Evolutionary conservation across 768 basidiomycete species (phyloP), one percentile per base, ranked within the genome.

Genomic region (Termitomyces sp.): DNA sequence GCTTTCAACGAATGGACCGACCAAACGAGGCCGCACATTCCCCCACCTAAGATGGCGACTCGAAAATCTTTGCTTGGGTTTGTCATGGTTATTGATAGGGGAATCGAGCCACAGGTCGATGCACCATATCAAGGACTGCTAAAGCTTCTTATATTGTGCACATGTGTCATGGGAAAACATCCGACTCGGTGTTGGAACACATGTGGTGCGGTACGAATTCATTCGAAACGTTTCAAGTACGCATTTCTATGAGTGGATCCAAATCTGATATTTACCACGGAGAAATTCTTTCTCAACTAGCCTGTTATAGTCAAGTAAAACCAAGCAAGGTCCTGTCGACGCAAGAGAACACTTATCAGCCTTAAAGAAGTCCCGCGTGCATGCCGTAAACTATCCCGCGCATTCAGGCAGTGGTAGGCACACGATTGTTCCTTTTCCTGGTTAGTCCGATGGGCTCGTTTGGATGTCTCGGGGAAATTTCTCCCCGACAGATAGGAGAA

Each of bases 1-100:
- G 25, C 1, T 37, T 17, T 6, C 9, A n/a, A 42, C 8, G 8
- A n/a, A 15, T 32, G 17, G 40, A 63, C 62, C 38, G 59, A 74
- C 75, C 78, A 79, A 3, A 79, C 74, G 11, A 86, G 69, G 10
- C 84, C 83, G 59, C 78, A 80, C 69, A 86, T 78, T 12, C 85
- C 84, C 25, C 83, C 83, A 36, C 85, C 84, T 2, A 86, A 73
- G 42, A 86, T 79, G 1, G 82, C 83, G 36, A 85, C 74, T 31
- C 72, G 71, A 63, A 84, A 79, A 66, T 79, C 76, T 62, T 80
- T 81, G 34, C 56, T 56, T 61, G 63, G 2, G 29, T 29, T 9
- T 46, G 55, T 14, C 61, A 65, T 61, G 9, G n/a, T 57, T 10
- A 31, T 25, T 15, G 49, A 25, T 37, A 15, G n/a, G 17, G 15